Conservation (phyloP, 1,284 basidiomycete genomes). For the Cryptococcus sp. region DNA sequence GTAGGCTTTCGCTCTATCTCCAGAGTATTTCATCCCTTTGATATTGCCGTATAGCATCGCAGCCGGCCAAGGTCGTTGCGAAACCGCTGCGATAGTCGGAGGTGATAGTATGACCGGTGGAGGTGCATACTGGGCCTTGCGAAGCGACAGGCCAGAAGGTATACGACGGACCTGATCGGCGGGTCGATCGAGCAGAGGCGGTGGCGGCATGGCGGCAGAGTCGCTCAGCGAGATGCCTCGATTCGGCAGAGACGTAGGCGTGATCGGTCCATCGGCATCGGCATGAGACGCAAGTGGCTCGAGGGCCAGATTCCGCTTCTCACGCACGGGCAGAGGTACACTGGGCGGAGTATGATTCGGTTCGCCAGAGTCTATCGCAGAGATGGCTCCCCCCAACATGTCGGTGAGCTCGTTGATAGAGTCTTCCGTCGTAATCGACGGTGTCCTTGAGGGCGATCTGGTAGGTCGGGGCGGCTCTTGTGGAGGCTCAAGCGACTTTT, state of each 20-base stretch:
- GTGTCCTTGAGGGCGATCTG: constrained; percentile 50
- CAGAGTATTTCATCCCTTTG: constrained; percentile 54
- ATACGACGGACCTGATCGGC: not conserved
- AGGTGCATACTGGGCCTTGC: not conserved
- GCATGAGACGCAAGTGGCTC: no score
- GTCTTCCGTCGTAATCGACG: constrained; percentile 13
- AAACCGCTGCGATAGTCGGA: constrained; percentile 30
- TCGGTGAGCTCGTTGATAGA: constrained; percentile 43
- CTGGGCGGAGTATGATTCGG: constrained; percentile 33
- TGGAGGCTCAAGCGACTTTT: constrained; percentile 49
- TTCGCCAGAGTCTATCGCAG: constrained; percentile 41
- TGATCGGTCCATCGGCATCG: constrained; percentile 48
- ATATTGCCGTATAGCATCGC: constrained; percentile 73
- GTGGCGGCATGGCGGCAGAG: constrained; percentile 3
- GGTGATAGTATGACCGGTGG: constrained; percentile 15
- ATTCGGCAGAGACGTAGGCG: constrained; percentile 44
- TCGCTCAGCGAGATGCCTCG: constrained; percentile 17
- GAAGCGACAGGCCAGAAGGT: constrained; percentile 2
- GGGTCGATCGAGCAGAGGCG: constrained; percentile 1
- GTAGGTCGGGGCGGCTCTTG: constrained; percentile 6
- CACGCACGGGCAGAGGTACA: constrained; percentile 15
- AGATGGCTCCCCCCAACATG: constrained; percentile 44
- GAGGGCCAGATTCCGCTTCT: constrained; percentile 5
- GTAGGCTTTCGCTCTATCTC: constrained; percentile 72
- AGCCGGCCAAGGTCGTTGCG: constrained; percentile 57